phyloP scores from a whole-genome alignment of 306 rosid species.

The Fragaria ananassa region DNA sequence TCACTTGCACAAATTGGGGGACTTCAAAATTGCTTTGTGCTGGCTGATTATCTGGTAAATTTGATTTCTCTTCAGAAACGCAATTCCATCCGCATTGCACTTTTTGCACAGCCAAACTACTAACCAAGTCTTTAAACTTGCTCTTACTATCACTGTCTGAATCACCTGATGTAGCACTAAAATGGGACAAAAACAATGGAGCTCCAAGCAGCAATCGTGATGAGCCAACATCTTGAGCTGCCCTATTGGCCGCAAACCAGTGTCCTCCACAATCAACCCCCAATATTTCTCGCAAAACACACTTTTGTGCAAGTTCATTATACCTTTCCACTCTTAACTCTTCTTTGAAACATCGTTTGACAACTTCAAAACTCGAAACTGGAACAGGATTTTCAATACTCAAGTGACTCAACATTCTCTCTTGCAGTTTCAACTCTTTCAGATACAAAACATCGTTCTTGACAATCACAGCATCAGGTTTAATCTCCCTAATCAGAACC shows the following conservation, averaged over 20 bases:
- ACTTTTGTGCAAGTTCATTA: not conserved
- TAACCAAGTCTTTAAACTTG: slow-evolving; percentile 35
- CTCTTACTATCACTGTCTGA: slow-evolving; percentile 20
- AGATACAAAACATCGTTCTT: slow-evolving; percentile 36
- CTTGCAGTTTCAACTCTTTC: slow-evolving; percentile 29
- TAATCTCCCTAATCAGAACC: slow-evolving; percentile 45
- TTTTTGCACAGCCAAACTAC: slow-evolving; percentile 49
- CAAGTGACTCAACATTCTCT: not conserved
- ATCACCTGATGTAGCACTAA: not conserved
- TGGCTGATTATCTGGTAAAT: slow-evolving; percentile 28
- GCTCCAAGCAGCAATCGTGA: slow-evolving; percentile 48
- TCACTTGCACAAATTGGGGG: slow-evolving; percentile 54
- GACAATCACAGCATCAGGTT: slow-evolving; percentile 67
- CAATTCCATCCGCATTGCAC: slow-evolving; percentile 16
- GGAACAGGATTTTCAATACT: slow-evolving; percentile 36
- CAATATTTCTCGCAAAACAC: slow-evolving; percentile 55
- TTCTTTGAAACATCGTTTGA: slow-evolving; percentile 47
- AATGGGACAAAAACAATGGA: slow-evolving; percentile 14
- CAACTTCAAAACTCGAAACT: slow-evolving; percentile 55
- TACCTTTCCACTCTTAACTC: not conserved
- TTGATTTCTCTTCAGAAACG: slow-evolving; percentile 19
- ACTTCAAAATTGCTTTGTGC: slow-evolving; percentile 29
- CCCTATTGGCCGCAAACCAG: slow-evolving; percentile 52
- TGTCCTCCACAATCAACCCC: slow-evolving; percentile 57
- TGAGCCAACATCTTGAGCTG: slow-evolving; percentile 55